Evolutionary conservation across 1,139 yeast species (phyloP), one percentile per base, ranked within the genome.

Genomic region (Martiniozyma asiatica): DNA sequence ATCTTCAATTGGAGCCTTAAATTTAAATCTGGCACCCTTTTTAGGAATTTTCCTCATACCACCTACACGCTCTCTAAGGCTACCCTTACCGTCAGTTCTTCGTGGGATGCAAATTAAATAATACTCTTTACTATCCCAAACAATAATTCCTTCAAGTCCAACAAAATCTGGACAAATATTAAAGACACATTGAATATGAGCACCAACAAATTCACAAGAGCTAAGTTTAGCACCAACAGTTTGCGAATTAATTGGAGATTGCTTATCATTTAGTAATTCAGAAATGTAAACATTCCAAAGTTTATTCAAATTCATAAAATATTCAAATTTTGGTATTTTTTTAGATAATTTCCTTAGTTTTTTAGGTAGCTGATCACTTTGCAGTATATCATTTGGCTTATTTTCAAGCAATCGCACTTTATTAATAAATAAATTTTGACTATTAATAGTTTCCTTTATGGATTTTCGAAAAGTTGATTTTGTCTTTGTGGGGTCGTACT

Each of bases 201-300:
- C 73, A 3, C 98, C 97, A 43, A 79, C 80, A 52, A 68, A 81
- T 47, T 89, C 98, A 1, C 94, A 89, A 39, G 77, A 65, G 0
- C 89, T 67, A 21, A 87, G 55, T 44, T 77, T 76, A 4, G 72
- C 60, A 14, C 77, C 51, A 1, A 66, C 40, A 4, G 28, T 13
- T 11, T 15, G 20, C 22, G 53, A 52, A 17, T 55, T 55, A 8
- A 59, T 33, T 11, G 45, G 37, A 14, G 23, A 31, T 14, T 36
- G 32, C n/a, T n/a, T n/a, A 20, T 38, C 42, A 5, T 34, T 29
- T 4, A 78, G 39, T n/a, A 79, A 53, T 22, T 69, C 72, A 20
- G 54, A 55, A 34, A 73, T 67, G 45, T 81, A 81, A 10, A 54
- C 54, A 21, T 61, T 64, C 94, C 94, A 81, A 16, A 81, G 53